Conservation (phyloP, 148 eudicot species). For the Persicaria tinctoria region DNA sequence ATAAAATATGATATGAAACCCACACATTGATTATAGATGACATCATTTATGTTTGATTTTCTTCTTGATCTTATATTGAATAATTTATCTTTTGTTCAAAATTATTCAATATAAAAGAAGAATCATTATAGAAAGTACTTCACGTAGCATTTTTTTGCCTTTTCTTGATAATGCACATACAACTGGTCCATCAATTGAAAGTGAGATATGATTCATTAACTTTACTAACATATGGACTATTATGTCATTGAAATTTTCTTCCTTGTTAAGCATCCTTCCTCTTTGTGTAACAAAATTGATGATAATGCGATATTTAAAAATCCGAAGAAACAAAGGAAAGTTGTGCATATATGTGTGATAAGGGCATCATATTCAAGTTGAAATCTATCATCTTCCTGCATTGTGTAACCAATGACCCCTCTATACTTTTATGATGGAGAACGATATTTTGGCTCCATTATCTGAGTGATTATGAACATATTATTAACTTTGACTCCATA, state of each 20-base stretch:
- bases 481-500: background rate
- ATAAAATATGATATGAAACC: background rate
- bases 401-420: background rate
- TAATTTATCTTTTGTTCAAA: background rate
- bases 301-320: background rate
- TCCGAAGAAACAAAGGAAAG: background rate
- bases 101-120: background rate
- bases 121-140: constrained; percentile 3
- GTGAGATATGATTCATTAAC: constrained; percentile 10
- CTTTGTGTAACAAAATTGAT: constrained; percentile 5
- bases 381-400: background rate
- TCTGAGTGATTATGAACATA: background rate
- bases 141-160: background rate
- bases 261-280: background rate
- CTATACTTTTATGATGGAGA: background rate
- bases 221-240: constrained; percentile 7
- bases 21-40: background rate
- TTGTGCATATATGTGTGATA: background rate
- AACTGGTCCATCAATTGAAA: constrained; percentile 9
- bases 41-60: background rate
- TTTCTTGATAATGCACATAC: background rate
- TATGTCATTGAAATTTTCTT: constrained; percentile 9
- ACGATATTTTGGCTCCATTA: background rate
- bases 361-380: background rate
- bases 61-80: constrained; percentile 1